These are phyloP conservation scores for Paraurostyla sp. DNA, from an alignment of 73 alveolate species.

Conservation along the genomic window DNA sequence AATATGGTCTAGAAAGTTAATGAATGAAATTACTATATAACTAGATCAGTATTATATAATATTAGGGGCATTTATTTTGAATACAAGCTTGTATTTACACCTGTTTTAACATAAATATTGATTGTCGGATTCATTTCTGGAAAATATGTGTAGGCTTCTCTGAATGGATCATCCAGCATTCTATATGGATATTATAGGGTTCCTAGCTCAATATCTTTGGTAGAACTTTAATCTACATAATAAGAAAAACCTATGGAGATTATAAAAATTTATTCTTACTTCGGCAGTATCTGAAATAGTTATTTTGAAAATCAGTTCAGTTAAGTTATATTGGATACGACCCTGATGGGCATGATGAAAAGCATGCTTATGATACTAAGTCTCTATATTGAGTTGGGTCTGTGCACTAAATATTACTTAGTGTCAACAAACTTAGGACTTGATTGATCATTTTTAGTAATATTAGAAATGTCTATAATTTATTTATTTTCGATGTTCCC, in stretches of 20 bases:
- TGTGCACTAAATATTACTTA: not conserved
- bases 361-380: not conserved
- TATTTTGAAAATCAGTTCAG: not conserved
- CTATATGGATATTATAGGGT: not conserved
- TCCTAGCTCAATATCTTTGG: conserved; percentile 5
- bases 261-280: not conserved
- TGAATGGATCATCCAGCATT: conserved; percentile 46
- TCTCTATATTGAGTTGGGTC: conserved; percentile 7
- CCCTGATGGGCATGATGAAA: not conserved
- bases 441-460: not conserved
- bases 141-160: conserved; percentile 13
- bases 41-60: not conserved
- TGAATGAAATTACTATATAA: not conserved
- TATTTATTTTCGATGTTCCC: too few species aligned
- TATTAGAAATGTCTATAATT: not conserved
- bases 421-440: not conserved
- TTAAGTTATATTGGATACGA: not conserved
- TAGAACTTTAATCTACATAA: conserved; percentile 21
- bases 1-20: conserved; percentile 2
- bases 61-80: conserved; percentile 20
- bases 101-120: not conserved
- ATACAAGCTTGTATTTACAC: not conserved
- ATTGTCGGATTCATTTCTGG: conserved; percentile 6
- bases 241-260: not conserved
- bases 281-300: conserved; percentile 31